A percentile compares a stretch with the other conserved stretches of the same genome.
These are phyloP conservation scores for Plasmodium reichenowi DNA, from an alignment of 169 alveolate species.

Conservation along the genomic window DNA sequence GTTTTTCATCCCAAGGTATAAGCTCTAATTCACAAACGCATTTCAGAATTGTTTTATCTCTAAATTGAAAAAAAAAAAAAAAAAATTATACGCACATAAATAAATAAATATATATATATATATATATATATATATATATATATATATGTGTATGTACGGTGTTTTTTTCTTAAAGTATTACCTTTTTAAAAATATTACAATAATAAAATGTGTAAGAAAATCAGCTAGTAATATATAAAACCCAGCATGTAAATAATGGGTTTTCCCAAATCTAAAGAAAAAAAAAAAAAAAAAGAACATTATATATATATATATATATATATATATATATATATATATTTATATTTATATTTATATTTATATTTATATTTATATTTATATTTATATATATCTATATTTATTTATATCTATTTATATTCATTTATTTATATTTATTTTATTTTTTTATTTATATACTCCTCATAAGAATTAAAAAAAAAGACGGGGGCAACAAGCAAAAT, in stretches of 20 bases:
- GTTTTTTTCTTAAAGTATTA: slow-evolving; percentile 1
- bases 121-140: background rate
- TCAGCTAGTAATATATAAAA: slow-evolving; percentile 48
- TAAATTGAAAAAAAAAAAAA: slow-evolving; percentile 2
- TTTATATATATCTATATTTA: background rate
- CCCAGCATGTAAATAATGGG: slow-evolving; percentile 25
- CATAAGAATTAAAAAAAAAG: slow-evolving; percentile 33
- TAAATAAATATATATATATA: background rate
- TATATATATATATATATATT: background rate
- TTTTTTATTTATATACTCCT: slow-evolving; percentile 17
- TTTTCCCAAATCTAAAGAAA: slow-evolving; percentile 24
- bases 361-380: too few species aligned
- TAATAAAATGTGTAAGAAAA: slow-evolving; percentile 41
- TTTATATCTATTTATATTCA: background rate
- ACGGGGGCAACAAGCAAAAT: slow-evolving; percentile 12
- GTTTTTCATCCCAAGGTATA: slow-evolving; percentile 65
- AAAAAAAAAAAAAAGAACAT: slow-evolving; percentile 6
- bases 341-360: too few species aligned
- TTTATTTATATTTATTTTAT: background rate
- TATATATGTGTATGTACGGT: background rate
- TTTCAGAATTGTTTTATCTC: slow-evolving; percentile 55
- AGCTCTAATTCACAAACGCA: slow-evolving; percentile 62
- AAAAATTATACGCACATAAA: background rate
- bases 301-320: background rate
- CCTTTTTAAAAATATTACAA: slow-evolving; percentile 57